Evolutionary conservation across 345 rosid genomes (phyloP), one percentile per base, ranked within the genome.

Genomic region (Hibiscus syriacus): DNA sequence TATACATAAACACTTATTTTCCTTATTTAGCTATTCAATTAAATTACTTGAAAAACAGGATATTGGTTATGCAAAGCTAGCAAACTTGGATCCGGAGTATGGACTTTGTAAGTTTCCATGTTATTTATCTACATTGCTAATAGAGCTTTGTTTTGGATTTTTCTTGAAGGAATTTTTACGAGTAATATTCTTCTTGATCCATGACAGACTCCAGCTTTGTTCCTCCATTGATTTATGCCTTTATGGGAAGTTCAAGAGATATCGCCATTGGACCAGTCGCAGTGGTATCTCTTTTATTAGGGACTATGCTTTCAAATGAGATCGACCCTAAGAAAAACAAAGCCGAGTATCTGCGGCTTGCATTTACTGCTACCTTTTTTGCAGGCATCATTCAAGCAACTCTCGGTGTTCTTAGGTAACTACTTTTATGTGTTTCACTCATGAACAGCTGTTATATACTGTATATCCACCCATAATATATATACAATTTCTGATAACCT

Each of bases 231-330:
- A 77, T 94, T 69, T n/a, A 94, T 74, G 97, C 99, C 43, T 79
- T 80, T 75, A 94, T 94, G 99, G 99, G 99, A 1, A 94, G 99
- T 71, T 94, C 99, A 29, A 89, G 99, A 75, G 99, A 94, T 77
- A 94, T 91, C 60, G 99, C 99, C 14, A 91, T 94, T 19, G 98
- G 99, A 56, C 99, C 99, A 0, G 99, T 94, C 6, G 99, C 99
- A 2, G 99, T 94, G 78, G 99, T 91, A 36, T 94, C 99, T 73
- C 89, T 94, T 19, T 73, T 91, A 66, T 23, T 94, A 61, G 98
- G 97, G 29, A 84, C 90, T 45, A 68, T 94, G 79, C 92, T 94
- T 74, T 85, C 72, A 64, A 72, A 70, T 46, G 97, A 89, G 82
- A 27, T 94, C n/a, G 96, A 94, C 78, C 90, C 85, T 5, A 45